Evolutionary conservation across 2,329 filamentous ascomycete genomes (phyloP), one percentile per base, ranked within the genome.

Genomic region (Lachnellula willkommii): DNA sequence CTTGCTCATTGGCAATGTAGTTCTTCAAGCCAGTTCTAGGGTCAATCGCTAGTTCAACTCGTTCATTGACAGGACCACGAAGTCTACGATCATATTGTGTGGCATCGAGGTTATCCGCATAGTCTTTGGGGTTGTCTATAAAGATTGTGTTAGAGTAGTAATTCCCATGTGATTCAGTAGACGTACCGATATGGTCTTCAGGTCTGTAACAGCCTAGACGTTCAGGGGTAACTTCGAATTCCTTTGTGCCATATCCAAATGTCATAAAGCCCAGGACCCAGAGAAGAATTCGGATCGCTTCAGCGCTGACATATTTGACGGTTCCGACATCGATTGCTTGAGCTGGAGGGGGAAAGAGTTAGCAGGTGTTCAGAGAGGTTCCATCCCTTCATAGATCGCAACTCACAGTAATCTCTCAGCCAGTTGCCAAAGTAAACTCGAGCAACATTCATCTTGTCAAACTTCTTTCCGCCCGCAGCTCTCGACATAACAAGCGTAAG

Each of bases 341-440:
- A 52, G 89, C 68, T 70, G 47, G 22, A 47, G n/a, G 32, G 50
- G 35, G 22, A 28, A 22, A 42, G 24, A 47, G 49, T 64, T 53
- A 64, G 60, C 53, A 48, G 43, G 26, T 24, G 22, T 50, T 28
- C 36, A 39, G 37, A 24, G 2, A 14, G n/a, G 24, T 9, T 28
- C 8, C n/a, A 2, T 26, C 24, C 5, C 1, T 11, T 39, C n/a
- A 20, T 3, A 47, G 53, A 46, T 45, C 3, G 14, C 2, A 43
- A 61, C 66, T 55, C 52, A 69, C 68, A 94, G 74, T 96, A 96
- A 73, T 96, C 92, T 54, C 84, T 83, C 36, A 96, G 82, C 92
- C 92, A 96, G 77, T 96, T 96, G 62, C 92, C 92, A 75, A 96
- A 96, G 77, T 96, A 96, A 61, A 95, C 89, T 59, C 91, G 84